Evolutionary conservation across 2,329 filamentous ascomycete species (phyloP), one percentile per base, ranked within the genome.

Genomic region (Orbilia quercus): DNA sequence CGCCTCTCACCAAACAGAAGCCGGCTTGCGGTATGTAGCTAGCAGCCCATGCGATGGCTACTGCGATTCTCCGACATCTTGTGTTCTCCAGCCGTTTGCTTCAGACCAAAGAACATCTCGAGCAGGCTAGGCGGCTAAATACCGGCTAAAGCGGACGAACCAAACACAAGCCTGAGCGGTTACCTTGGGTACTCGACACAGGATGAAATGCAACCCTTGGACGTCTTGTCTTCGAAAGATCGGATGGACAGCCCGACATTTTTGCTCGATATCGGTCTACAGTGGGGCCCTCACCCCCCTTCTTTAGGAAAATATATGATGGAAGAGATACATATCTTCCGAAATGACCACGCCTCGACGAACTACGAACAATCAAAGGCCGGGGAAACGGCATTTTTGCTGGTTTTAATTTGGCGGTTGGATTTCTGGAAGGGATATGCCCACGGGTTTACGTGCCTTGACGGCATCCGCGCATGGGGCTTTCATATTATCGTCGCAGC

Each of bases 101-200:
- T n/a, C n/a, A n/a, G n/a, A n/a, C n/a, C n/a, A n/a, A n/a, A n/a
- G n/a, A n/a, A n/a, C n/a, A n/a, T n/a, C n/a, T n/a, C n/a, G n/a
- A n/a, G n/a, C n/a, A n/a, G n/a, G n/a, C n/a, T n/a, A 58, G 53
- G 51, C 67, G 67, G 67, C 59, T 72, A 72, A 72, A 72, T 54
- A 12, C 18, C 59, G 67, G 67, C 11, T 72, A 72, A 72, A 65
- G 0, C 34, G 42, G 7, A 28, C 16, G 42, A 60, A 64, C 66
- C 51, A 71, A 44, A 51, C 67, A 28, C 51, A 51, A 58, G 12
- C 51, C 51, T 55, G 34, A 36, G 58, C 34, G 25, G 36, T 67
- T 67, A 58, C 63, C 53, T 67, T 65, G 60, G 60, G 40, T 36
- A 31, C 16, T 48, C 42, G 16, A 54, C 54, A 69, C 50, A 70